Base-by-base conservation (phyloP, 164 flowering plant species). In the Stephania yunnanensis region DNA sequence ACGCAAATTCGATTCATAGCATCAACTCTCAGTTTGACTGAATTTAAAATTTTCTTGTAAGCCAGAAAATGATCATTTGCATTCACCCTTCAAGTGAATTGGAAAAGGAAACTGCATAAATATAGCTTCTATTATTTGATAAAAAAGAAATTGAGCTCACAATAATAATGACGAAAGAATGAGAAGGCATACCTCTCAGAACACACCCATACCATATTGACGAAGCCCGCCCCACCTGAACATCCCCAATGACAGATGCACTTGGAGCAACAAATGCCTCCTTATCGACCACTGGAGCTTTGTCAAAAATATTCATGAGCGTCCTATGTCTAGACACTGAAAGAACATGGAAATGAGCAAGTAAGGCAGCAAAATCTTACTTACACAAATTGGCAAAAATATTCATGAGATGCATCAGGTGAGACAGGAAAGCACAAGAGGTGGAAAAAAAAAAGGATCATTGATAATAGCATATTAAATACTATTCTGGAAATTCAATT, bases 151-250 rank as follows among this genome's bases (percentile, higher is more conserved):
- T 61, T 61, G 9, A 9, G 25, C 15, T 15, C 1, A 50, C 11
- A 50, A 48, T 10, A 50, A 50, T 50, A 15, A 50, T 50, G 15
- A 50, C 4, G 15, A 70, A 58, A 61, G 25, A 25, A 61, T 36
- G 3, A 61, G 66, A 61, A 61, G 19, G 66, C 86, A 77, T 85
- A 94, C 98, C 98, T 92, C 97, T 86, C 78, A 94, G 81, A 74
- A 94, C 96, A 78, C 95, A 92, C 61, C 97, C 98, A 84, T 94
- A 94, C 98, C 97, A 92, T 83, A 92, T 87, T 45, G 98, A 94
- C 12, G 98, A 90, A 45, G 84, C 87, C 30, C 79, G 85, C 66
- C 98, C 97, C 53, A 94, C 87, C 68, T 84, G 89, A 79, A 94
- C 96, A 84, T 94, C 95, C 20, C 98, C 97, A 78, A 85, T 87